A percentile compares a stretch with the other conserved stretches of the same genome.
Conservation (phyloP, 768 basidiomycete species). For the Trametes meyenii region DNA sequence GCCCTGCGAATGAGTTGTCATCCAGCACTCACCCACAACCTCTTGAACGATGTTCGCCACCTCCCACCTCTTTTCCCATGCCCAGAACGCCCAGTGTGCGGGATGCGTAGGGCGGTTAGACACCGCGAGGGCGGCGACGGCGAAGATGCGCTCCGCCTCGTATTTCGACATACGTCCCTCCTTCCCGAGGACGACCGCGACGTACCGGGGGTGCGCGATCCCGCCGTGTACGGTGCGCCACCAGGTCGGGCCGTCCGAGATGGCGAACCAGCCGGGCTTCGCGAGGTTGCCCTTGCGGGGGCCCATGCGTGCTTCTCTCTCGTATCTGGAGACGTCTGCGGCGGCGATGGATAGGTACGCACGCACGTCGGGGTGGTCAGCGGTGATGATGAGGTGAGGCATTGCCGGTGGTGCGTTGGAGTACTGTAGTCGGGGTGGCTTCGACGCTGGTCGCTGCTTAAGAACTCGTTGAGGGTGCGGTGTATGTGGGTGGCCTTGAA, state of each 20-base stretch:
- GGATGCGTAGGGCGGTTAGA: conserved; percentile 8
- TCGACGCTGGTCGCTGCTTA: not conserved
- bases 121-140: conserved; percentile 12
- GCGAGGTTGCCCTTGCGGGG: not conserved
- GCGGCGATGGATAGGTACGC: not conserved
- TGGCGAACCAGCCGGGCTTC: not conserved
- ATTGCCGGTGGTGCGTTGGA: not conserved
- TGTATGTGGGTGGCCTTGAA: not conserved
- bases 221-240: conserved; percentile 15
- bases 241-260: not conserved
- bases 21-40: conserved; percentile 3
- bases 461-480: too few relatives aligned
- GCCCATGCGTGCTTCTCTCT: not conserved
- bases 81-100: conserved; percentile 21
- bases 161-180: not conserved
- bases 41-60: conserved; percentile 10
- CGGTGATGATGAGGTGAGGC: not conserved
- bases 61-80: not conserved
- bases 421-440: not conserved
- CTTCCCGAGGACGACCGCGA: conserved; percentile 1
- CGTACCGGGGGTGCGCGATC: conserved; percentile 4
- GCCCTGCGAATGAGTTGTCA: not conserved
- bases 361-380: conserved; percentile 1
- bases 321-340: not conserved
- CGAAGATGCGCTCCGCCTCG: conserved; percentile 14